Conservation (phyloP, 495 filamentous ascomycete genomes). For the Penicillium goetzii region DNA sequence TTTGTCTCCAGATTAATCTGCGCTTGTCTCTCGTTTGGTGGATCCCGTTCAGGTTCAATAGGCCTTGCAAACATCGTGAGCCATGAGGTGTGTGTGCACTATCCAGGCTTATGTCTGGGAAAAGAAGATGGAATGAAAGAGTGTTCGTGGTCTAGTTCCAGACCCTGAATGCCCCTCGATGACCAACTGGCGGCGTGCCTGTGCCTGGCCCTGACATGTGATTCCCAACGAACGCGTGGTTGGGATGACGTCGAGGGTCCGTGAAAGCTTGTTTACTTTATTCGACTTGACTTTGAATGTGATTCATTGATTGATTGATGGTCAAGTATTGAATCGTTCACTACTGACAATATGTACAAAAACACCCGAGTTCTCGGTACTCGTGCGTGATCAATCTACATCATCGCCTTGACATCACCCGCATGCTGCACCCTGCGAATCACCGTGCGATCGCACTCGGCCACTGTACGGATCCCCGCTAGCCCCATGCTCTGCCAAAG, state of each 20-base stretch:
- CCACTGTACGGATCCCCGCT: slow-evolving; percentile 56
- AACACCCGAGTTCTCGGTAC: neutral
- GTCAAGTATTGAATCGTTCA: neutral
- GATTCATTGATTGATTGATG: neutral
- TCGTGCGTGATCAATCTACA: slow-evolving; percentile 26
- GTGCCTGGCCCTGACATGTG: slow-evolving; percentile 27
- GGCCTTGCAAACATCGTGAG: slow-evolving; percentile 35
- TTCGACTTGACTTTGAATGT: neutral
- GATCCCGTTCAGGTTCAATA: slow-evolving; percentile 10
- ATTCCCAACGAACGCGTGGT: slow-evolving; percentile 18
- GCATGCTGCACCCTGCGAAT: slow-evolving; percentile 57
- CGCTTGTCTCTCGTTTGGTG: slow-evolving; percentile 14
- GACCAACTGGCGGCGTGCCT: neutral
- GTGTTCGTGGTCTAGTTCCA: neutral
- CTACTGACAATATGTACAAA: neutral
- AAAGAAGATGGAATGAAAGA: neutral
- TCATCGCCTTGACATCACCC: slow-evolving; percentile 54
- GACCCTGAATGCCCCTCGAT: slow-evolving; percentile 3
- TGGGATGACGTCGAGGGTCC: slow-evolving; percentile 21
- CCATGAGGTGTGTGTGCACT: slow-evolving; percentile 18
- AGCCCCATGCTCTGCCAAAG: slow-evolving; percentile 64
- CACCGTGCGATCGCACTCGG: slow-evolving; percentile 54
- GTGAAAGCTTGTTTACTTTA: neutral
- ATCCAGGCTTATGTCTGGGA: slow-evolving; percentile 3
- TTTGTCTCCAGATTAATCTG: slow-evolving; percentile 10